Evolutionary conservation across 768 basidiomycete species (phyloP).

Genomic region (Calocera cornea): DNA sequence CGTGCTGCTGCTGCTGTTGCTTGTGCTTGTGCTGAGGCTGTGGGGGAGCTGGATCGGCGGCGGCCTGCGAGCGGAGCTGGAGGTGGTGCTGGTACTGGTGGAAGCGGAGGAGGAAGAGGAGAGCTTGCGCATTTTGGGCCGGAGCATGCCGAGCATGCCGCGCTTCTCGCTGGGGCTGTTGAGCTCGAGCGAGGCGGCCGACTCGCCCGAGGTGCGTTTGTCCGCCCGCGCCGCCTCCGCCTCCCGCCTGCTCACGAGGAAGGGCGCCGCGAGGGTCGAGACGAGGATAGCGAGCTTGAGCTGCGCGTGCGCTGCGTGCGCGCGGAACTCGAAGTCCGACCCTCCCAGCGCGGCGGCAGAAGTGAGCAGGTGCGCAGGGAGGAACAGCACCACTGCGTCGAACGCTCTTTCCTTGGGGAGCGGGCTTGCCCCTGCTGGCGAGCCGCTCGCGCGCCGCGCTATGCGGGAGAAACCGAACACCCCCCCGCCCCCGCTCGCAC

Average conservation of each 20-base stretch:
- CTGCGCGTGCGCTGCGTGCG: slow-evolving; percentile 24
- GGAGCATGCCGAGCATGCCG: not conserved
- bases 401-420: slow-evolving; percentile 16
- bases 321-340: not conserved
- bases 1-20: not conserved
- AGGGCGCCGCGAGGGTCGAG: slow-evolving; percentile 29
- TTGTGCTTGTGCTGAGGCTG: not conserved
- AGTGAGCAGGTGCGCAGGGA: slow-evolving; percentile 16
- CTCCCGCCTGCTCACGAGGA: slow-evolving; percentile 15
- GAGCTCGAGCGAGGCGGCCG: not conserved
- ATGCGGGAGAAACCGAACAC: not conserved
- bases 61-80: not conserved
- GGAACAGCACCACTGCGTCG: slow-evolving; percentile 29
- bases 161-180: not conserved
- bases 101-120: not conserved
- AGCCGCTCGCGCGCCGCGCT: not conserved
- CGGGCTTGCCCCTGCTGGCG: not conserved
- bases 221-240: not conserved
- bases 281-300: slow-evolving; percentile 31
- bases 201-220: not conserved
- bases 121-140: slow-evolving; percentile 2
- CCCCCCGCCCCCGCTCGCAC: slow-evolving; percentile 20
- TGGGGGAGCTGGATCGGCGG: not conserved
- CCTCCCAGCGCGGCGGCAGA: not conserved
- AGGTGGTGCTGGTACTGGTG: too few relatives aligned